Evolutionary conservation across 208 protist species (phyloP).

Genomic region (Herpetomonas samuelpessoai): DNA sequence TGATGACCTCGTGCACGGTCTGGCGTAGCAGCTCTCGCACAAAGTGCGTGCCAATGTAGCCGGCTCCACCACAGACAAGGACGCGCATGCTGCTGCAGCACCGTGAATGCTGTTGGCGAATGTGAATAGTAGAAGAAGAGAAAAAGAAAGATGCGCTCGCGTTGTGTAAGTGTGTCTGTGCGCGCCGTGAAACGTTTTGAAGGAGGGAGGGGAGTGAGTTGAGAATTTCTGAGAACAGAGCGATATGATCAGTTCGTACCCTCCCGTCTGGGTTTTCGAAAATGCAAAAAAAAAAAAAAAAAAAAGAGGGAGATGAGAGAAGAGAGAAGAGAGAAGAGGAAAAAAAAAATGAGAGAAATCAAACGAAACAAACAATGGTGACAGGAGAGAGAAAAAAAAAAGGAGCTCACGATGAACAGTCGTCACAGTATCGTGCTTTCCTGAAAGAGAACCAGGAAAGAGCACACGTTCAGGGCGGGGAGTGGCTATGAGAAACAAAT

Average conservation of each 20-base stretch:
- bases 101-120: too few relatives aligned
- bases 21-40: constrained; percentile 88
- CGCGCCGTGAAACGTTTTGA: background rate
- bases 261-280: too few relatives aligned
- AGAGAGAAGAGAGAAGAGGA: background rate
- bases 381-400: constrained; percentile 22
- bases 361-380: constrained; percentile 14
- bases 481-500: too few relatives aligned
- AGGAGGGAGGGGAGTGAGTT: background rate
- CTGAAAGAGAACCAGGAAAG: constrained; percentile 1
- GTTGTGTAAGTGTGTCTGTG: constrained; percentile 3
- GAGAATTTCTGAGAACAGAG: constrained; percentile 1
- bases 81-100: constrained; percentile 62
- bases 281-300: constrained; percentile 14
- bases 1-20: constrained; percentile 84
- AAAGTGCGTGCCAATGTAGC: constrained; percentile 98
- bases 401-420: background rate
- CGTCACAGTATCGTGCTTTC: background rate
- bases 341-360: background rate
- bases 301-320: background rate
- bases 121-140: constrained; percentile 5
- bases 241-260: too few relatives aligned
- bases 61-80: constrained; percentile 96
- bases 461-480: too few relatives aligned
- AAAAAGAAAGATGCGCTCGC: background rate